These are phyloP conservation scores for Phalaenopsis hybrid DNA, from an alignment of 116 monocot species.

Conservation along the genomic window DNA sequence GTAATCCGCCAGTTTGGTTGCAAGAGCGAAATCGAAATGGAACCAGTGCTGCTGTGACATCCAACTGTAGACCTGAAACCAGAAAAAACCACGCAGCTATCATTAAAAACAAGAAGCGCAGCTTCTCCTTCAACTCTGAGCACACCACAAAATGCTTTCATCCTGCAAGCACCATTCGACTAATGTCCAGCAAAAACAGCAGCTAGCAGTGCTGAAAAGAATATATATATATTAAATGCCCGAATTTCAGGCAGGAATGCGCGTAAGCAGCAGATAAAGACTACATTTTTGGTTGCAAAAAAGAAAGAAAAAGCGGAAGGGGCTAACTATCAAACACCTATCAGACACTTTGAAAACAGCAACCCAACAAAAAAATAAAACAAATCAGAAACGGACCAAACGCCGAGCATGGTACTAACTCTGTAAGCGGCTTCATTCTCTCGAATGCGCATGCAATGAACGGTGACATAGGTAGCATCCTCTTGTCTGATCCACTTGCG, in stretches of 20 bases:
- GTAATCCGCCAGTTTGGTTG: constrained; percentile 75
- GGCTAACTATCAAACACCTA: constrained; percentile 29
- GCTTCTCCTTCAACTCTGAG: not conserved
- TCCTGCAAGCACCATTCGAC: not conserved
- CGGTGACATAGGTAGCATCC: constrained; percentile 61
- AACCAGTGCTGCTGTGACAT: constrained; percentile 79
- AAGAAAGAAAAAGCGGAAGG: constrained; percentile 1
- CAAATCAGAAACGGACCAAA: not conserved
- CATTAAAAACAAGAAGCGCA: not conserved
- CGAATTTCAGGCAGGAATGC: too few relatives aligned
- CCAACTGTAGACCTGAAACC: constrained; percentile 83
- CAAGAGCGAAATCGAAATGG: constrained; percentile 67
- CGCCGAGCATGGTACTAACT: constrained; percentile 23
- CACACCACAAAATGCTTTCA: not conserved
- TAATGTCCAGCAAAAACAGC: not conserved
- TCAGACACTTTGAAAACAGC: not conserved
- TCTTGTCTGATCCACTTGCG: constrained; percentile 84
- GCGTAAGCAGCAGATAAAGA: too few relatives aligned
- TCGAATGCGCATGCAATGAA: constrained; percentile 79
- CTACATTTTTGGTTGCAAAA: too few relatives aligned
- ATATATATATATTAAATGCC: not conserved
- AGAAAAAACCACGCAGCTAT: not conserved
- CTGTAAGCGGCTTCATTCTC: constrained; percentile 70
- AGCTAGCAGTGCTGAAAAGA: not conserved
- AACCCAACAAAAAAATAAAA: not conserved